Percentiles rank a stretch among this genome's conserved stretches.
phyloP scores from a whole-genome alignment of 768 basidiomycete genomes.

The Omphalotus guepiniiformis region DNA sequence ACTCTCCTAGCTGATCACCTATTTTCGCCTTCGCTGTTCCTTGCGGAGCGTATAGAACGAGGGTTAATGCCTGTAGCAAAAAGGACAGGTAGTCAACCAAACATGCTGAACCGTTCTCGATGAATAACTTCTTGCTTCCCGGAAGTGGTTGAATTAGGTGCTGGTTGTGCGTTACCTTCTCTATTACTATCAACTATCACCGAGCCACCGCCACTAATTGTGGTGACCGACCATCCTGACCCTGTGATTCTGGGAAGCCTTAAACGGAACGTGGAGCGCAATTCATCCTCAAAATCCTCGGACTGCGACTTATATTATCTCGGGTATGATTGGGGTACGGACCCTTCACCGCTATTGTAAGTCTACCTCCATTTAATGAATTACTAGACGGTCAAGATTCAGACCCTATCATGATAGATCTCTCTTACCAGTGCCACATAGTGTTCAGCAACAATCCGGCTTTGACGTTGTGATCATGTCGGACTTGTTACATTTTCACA shows the following conservation, averaged over 20 bases:
- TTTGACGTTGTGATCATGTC: conserved; percentile 66
- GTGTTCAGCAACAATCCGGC: conserved; percentile 20
- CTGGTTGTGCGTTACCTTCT: conserved; percentile 66
- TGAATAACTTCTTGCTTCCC: not conserved
- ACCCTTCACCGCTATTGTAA: conserved; percentile 44
- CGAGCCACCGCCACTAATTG: conserved; percentile 46
- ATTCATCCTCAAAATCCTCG: conserved; percentile 30
- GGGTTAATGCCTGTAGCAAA: conserved; percentile 39
- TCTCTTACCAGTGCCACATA: conserved; percentile 3
- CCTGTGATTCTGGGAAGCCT: conserved; percentile 55
- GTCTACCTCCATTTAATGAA: conserved; percentile 16
- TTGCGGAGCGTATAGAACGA: conserved; percentile 63
- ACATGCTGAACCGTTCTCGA: conserved; percentile 9
- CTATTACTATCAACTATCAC: conserved; percentile 46
- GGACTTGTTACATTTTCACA: conserved; percentile 67
- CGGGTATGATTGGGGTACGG: conserved; percentile 66
- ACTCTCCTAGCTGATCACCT: conserved; percentile 70
- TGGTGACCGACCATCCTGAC: conserved; percentile 70
- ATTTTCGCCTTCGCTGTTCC: conserved; percentile 64
- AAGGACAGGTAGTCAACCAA: conserved; percentile 42
- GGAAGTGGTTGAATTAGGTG: conserved; percentile 67
- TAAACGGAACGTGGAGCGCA: conserved; percentile 47
- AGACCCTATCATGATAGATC: not conserved
- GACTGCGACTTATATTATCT: conserved; percentile 39
- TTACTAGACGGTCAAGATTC: conserved; percentile 11